Evolutionary conservation across 805 yeast species (phyloP).

Genomic region (Suhomyces sp.): DNA sequence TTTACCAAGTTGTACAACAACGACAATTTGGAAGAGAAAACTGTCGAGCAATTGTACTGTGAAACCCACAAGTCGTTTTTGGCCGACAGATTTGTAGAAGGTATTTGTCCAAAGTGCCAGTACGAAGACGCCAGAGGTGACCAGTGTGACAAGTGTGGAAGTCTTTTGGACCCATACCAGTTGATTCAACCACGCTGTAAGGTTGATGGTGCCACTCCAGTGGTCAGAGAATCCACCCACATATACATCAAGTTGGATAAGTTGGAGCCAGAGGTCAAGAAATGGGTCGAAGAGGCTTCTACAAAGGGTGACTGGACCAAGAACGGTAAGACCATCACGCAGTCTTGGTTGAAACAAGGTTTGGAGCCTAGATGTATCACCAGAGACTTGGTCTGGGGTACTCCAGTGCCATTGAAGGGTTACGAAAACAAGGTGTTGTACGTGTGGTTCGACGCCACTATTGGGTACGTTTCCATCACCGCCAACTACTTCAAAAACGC

Average conservation of each 20-base stretch:
- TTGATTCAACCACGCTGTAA: slow-evolving; percentile 94
- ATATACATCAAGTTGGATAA: slow-evolving; percentile 80
- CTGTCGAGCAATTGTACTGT: slow-evolving; percentile 89
- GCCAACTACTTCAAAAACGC: slow-evolving; percentile 68
- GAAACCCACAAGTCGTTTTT: slow-evolving; percentile 84
- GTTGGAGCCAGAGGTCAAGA: slow-evolving; percentile 68
- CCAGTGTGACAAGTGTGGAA: slow-evolving; percentile 97
- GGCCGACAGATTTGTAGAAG: slow-evolving; percentile 97
- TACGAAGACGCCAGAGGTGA: slow-evolving; percentile 99
- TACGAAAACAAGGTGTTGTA: slow-evolving; percentile 88
- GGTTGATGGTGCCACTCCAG: slow-evolving; percentile 80
- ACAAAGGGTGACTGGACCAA: slow-evolving; percentile 85
- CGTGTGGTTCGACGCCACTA: slow-evolving; percentile 99
- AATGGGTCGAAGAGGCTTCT: slow-evolving; percentile 70
- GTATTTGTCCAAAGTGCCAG: slow-evolving; percentile 91
- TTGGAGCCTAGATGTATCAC: slow-evolving; percentile 93
- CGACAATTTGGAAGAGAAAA: slow-evolving; percentile 78
- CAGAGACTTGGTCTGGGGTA: slow-evolving; percentile 97
- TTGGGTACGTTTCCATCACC: slow-evolving; percentile 94
- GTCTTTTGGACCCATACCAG: slow-evolving; percentile 85
- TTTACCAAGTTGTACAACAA: slow-evolving; percentile 74
- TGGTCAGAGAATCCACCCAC: slow-evolving; percentile 78
- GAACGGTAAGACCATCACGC: slow-evolving; percentile 83
- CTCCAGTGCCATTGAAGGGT: slow-evolving; percentile 90
- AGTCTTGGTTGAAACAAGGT: slow-evolving; percentile 93